Evolutionary conservation across 176 grass and related monocot genomes (phyloP), one percentile per base, ranked within the genome.

Genomic region (Bothriochloa decipiens): DNA sequence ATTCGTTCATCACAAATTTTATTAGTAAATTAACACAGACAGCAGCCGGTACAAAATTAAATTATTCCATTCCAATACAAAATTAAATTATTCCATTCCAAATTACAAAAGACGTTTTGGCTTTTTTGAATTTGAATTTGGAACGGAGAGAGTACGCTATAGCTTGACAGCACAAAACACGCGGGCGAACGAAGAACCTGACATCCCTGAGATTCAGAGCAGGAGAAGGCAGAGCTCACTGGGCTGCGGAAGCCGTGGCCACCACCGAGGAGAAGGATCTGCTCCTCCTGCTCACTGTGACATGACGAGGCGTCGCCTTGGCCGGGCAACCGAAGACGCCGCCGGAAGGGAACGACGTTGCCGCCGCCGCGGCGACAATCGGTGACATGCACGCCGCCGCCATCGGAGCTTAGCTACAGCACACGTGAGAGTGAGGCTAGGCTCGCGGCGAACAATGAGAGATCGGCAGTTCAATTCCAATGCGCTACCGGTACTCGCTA

Each of bases 171-270:
- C 43, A 46, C 11, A 13, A 14, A 14, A 13, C 43, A 46, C 43
- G 12, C 3, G 43, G 43, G 43, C 12, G 12, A 46, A 46, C 3
- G 43, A 46, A 14, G 43, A 13, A 46, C 16, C 17, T 9, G 14
- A 49, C 4, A 16, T 49, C 46, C 46, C 46, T 49, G 46, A 43
- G 40, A 47, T 11, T 52, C 41, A 69, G 37, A 82, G 66, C 12
- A 77, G 47, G 22, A 60, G 11, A 8, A 20, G 4, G 74, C 18
- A 61, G 13, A 61, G 13, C 46, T 11, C 35, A 90, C 88, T 67
- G 81, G 15, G 72, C 78, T 15, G 74, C 70, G 43, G 88, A 86
- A 26, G 88, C 88, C 74, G 42, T 82, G 27, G 83, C 74, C 26
- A 90, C 88, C 37, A 90, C 74, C 11, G 58, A 62, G 33, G 58